Conservation (phyloP, 768 basidiomycete genomes). For the Amanita pallidorosea region DNA sequence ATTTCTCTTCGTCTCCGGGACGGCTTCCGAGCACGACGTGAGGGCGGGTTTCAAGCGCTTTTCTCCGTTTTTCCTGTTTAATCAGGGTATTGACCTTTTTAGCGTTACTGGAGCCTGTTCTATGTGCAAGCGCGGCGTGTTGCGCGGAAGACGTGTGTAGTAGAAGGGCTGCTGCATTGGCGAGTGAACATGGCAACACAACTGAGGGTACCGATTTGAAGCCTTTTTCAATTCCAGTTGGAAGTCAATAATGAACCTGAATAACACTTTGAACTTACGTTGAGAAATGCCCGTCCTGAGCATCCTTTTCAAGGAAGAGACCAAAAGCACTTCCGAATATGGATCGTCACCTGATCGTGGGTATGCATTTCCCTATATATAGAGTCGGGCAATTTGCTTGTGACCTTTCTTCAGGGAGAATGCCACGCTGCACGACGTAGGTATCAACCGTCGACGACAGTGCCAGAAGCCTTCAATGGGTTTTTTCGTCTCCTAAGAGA, state of each 20-base stretch:
- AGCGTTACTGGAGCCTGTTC: constrained; percentile 24
- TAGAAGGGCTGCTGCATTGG: constrained; percentile 22
- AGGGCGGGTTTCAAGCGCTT: constrained; percentile 30
- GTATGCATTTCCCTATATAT: constrained; percentile 23
- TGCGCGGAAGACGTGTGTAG: constrained; percentile 43
- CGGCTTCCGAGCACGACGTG: constrained; percentile 71
- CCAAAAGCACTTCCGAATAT: not conserved
- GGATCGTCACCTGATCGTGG: constrained; percentile 23
- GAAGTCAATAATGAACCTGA: not conserved
- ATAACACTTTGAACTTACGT: constrained; percentile 11
- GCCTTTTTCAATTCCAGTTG: constrained; percentile 13
- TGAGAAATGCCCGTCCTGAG: constrained; percentile 18
- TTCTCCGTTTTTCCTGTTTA: constrained; percentile 31
- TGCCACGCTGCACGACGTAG: constrained; percentile 60
- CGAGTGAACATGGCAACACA: constrained; percentile 26
- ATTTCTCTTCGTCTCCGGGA: constrained; percentile 52
- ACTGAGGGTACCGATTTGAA: constrained; percentile 14
- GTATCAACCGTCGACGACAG: constrained; percentile 45
- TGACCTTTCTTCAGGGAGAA: constrained; percentile 26
- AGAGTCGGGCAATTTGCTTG: not conserved
- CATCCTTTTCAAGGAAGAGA: constrained; percentile 8
- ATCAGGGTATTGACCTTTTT: constrained; percentile 35
- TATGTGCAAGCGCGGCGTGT: constrained; percentile 19
- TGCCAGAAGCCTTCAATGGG: constrained; percentile 44
- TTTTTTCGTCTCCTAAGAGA: constrained; percentile 47